phyloP scores from a whole-genome alignment of 148 eudicot species.

The Dianthus caryophyllus region DNA sequence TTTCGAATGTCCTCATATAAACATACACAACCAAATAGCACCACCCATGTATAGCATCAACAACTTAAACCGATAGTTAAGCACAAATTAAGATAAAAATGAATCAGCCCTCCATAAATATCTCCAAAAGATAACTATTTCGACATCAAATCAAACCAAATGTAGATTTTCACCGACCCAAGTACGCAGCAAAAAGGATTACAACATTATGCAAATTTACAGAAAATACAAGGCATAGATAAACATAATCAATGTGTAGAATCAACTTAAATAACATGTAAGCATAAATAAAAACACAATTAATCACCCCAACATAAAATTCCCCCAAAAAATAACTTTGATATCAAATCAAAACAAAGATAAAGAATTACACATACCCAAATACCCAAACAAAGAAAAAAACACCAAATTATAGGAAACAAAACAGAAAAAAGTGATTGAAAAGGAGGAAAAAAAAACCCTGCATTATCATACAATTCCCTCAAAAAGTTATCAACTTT shows the following conservation, averaged over 20 bases:
- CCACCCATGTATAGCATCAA: not conserved
- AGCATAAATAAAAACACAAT: not conserved
- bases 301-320: not conserved
- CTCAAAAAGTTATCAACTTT: too few species aligned
- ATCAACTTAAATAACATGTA: not conserved
- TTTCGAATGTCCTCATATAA: not conserved
- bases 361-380: constrained; percentile 3
- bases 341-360: constrained; percentile 2
- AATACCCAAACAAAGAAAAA: not conserved
- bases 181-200: not conserved
- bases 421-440: too few species aligned
- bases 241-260: not conserved
- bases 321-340: constrained; percentile 13
- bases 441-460: too few species aligned
- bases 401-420: too few species aligned
- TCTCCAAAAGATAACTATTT: constrained; percentile 14
- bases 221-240: too few species aligned
- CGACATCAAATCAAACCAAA: constrained; percentile 3
- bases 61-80: not conserved
- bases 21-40: not conserved
- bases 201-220: too few species aligned
- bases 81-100: not conserved
- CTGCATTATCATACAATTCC: too few species aligned
- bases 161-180: constrained; percentile 1
- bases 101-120: constrained; percentile 1